These are phyloP conservation scores for Leishmania aethiopica DNA, from an alignment of 208 protist species.

Conservation along the genomic window DNA sequence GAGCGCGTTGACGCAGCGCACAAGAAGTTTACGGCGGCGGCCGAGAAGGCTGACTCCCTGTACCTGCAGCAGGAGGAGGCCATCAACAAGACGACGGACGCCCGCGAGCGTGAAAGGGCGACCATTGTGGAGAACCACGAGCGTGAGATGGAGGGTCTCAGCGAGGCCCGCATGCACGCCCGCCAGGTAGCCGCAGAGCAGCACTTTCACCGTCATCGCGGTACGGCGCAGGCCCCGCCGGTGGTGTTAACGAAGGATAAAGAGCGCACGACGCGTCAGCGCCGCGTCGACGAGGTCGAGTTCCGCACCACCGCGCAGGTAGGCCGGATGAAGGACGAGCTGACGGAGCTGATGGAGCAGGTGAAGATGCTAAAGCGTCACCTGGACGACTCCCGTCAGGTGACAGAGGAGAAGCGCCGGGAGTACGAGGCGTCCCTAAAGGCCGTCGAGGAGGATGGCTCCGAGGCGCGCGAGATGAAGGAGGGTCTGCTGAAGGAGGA, in stretches of 20 bases:
- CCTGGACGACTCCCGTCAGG: conserved; percentile 56
- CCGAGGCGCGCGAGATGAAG: conserved; percentile 62
- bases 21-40: conserved; percentile 34
- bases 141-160: conserved; percentile 68
- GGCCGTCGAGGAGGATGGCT: conserved; percentile 53
- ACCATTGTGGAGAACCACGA: conserved; percentile 53
- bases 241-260: conserved; percentile 40
- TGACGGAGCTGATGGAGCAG: conserved; percentile 71
- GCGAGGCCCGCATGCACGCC: conserved; percentile 47
- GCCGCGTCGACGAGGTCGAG: conserved; percentile 58
- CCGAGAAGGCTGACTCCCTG: conserved; percentile 42
- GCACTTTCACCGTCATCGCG: conserved; percentile 72
- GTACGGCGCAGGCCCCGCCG: conserved; percentile 51
- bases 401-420: conserved; percentile 35
- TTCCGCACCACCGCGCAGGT: conserved; percentile 49
- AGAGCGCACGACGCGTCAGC: conserved; percentile 37
- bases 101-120: conserved; percentile 65
- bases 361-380: conserved; percentile 64
- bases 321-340: conserved; percentile 46
- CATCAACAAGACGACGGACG: conserved; percentile 76
- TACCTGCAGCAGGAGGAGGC: conserved; percentile 58
- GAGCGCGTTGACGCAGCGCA: conserved; percentile 43
- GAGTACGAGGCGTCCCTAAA: conserved; percentile 56
- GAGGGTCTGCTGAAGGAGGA: conserved; percentile 63
- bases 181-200: conserved; percentile 71